Conservation (phyloP, 2,329 filamentous ascomycete genomes). For the Simplicillium sp. region DNA sequence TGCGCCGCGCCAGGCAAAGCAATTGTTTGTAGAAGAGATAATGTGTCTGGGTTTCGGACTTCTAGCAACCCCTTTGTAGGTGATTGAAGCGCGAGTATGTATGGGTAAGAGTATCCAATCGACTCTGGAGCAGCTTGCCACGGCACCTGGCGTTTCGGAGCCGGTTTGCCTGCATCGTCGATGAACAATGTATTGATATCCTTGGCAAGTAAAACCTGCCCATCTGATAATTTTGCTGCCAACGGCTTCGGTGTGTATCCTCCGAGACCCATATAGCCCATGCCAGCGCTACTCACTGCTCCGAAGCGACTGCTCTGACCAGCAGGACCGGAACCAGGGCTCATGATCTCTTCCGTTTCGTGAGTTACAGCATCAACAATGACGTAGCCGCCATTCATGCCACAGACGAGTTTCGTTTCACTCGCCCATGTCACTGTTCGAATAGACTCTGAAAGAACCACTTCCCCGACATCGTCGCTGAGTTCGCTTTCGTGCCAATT, state of each 20-base stretch:
- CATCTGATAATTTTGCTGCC: conserved; percentile 70
- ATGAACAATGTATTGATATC: conserved; percentile 95
- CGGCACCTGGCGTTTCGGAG: conserved; percentile 82
- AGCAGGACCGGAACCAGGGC: conserved; percentile 58
- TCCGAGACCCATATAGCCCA: conserved; percentile 95
- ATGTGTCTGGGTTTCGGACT: conserved; percentile 83
- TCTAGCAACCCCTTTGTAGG: conserved; percentile 78
- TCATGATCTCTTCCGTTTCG: conserved; percentile 67
- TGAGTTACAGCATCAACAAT: conserved; percentile 75
- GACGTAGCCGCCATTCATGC: conserved; percentile 85
- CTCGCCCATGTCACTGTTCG: conserved; percentile 87
- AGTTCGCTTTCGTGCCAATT: conserved; percentile 95
- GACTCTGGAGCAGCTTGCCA: conserved; percentile 84
- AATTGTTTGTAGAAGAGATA: conserved; percentile 83
- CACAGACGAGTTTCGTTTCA: conserved; percentile 77
- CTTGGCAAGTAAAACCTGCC: conserved; percentile 87
- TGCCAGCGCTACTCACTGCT: conserved; percentile 72
- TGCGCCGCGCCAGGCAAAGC: conserved; percentile 71
- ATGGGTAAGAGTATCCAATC: conserved; percentile 94
- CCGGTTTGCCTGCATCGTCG: conserved; percentile 68
- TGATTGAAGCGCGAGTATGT: conserved; percentile 78
- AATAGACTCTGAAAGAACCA: conserved; percentile 72
- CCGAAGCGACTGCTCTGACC: conserved; percentile 67
- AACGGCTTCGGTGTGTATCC: conserved; percentile 87
- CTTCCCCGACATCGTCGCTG: conserved; percentile 61